Percentiles rank a stretch among this genome's conserved stretches.
phyloP scores from a whole-genome alignment of 345 rosid genomes.

The Abelmoschus esculentus region DNA sequence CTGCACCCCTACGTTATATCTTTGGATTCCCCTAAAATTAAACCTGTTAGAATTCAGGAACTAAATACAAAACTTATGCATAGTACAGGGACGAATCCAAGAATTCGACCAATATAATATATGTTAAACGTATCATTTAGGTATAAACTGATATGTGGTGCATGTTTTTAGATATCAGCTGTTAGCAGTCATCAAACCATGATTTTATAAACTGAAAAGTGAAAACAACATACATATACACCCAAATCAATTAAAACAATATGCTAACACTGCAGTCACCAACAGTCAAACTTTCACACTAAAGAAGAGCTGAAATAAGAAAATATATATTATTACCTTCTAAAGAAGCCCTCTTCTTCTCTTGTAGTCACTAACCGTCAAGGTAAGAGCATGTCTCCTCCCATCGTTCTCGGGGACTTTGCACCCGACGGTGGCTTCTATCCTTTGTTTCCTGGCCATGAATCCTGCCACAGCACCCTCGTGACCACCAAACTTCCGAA shows the following conservation, averaged over 20 bases:
- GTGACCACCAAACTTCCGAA: slow-evolving; percentile 71
- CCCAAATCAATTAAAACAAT: neutral
- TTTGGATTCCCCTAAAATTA: no score
- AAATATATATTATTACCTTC: neutral
- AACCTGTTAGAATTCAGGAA: no score
- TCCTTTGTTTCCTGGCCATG: slow-evolving; percentile 87
- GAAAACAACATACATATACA: neutral
- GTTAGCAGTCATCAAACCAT: neutral
- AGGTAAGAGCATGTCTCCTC: slow-evolving; percentile 72
- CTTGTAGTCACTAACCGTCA: slow-evolving; percentile 96
- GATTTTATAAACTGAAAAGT: neutral
- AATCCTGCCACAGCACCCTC: slow-evolving; percentile 79
- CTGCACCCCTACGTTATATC: no score
- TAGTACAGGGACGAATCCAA: no score
- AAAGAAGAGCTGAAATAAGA: neutral
- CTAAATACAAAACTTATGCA: no score
- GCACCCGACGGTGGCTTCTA: slow-evolving; percentile 81
- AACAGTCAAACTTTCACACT: neutral
- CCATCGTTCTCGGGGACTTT: slow-evolving; percentile 79
- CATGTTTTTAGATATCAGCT: no score
- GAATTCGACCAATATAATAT: no score
- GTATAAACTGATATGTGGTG: no score
- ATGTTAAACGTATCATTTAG: no score
- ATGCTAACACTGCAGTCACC: no score
- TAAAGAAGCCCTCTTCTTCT: slow-evolving; percentile 97